phyloP scores from a whole-genome alignment of 164 flowering plant genomes.

The Nymphaea colorata region DNA sequence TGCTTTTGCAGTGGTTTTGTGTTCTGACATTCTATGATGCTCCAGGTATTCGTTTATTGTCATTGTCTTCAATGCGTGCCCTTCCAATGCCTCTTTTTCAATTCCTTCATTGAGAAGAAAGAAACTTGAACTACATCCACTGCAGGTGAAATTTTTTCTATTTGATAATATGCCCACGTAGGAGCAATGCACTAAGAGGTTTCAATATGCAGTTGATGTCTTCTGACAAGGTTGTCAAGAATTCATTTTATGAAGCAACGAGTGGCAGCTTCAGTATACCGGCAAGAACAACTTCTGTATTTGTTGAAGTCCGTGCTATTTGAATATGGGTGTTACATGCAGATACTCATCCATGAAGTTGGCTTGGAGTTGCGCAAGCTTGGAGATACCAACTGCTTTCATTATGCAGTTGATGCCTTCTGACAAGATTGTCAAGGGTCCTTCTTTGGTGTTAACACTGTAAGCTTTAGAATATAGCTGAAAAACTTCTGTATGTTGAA shows the following conservation, averaged over 20 bases:
- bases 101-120: slow-evolving; percentile 32
- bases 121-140: slow-evolving; percentile 58
- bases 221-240: slow-evolving; percentile 47
- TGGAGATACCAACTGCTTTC: not conserved
- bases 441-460: slow-evolving; percentile 52
- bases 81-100: slow-evolving; percentile 36
- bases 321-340: slow-evolving; percentile 1
- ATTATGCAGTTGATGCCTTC: slow-evolving; percentile 43
- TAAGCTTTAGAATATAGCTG: slow-evolving; percentile 46
- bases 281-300: slow-evolving; percentile 69
- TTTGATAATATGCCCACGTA: not conserved
- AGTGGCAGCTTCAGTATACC: slow-evolving; percentile 64
- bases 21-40: not conserved
- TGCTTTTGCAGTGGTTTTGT: not conserved
- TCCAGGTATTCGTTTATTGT: slow-evolving; percentile 65
- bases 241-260: slow-evolving; percentile 48
- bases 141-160: slow-evolving; percentile 41
- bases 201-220: slow-evolving; percentile 42
- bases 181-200: not conserved
- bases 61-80: slow-evolving; percentile 52
- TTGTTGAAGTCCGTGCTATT: slow-evolving; percentile 49
- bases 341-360: too few species aligned
- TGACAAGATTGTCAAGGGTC: slow-evolving; percentile 50
- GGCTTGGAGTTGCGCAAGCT: not conserved
- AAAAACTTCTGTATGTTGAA: slow-evolving; percentile 77